A percentile compares a stretch with the other conserved stretches of the same genome.
These are phyloP conservation scores for Ogataea populi-albae DNA, from an alignment of 805 yeast genomes.

Conservation along the genomic window DNA sequence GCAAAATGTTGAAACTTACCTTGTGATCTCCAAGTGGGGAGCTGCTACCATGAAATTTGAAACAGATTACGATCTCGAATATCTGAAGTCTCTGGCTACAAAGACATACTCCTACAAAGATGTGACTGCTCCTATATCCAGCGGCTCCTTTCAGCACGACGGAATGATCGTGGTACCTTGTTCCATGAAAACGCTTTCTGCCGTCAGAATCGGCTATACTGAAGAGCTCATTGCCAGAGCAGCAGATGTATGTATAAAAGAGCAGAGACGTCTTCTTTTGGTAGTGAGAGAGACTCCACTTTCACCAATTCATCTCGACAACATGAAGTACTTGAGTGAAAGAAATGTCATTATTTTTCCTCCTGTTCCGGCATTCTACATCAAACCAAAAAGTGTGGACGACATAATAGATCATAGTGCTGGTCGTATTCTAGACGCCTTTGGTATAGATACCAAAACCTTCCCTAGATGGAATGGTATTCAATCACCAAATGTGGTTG, in stretches of 20 bases:
- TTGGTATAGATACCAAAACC: conserved; percentile 22
- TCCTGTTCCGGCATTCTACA: conserved; percentile 31
- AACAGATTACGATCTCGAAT: conserved; percentile 20
- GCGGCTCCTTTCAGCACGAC: conserved; percentile 30
- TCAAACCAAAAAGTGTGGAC: conserved; percentile 24
- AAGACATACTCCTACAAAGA: conserved; percentile 22
- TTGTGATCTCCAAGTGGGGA: conserved; percentile 31
- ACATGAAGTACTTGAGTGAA: conserved; percentile 23
- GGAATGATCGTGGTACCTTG: conserved; percentile 33
- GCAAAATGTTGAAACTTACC: conserved; percentile 24
- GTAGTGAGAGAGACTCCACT: conserved; percentile 31
- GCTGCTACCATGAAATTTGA: conserved; percentile 30
- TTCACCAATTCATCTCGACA: conserved; percentile 29
- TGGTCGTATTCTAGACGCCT: conserved; percentile 27
- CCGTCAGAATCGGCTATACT: conserved; percentile 28
- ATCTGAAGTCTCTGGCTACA: conserved; percentile 20
- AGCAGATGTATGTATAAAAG: conserved; percentile 31
- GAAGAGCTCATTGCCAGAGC: conserved; percentile 30
- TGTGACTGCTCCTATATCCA: conserved; percentile 29
- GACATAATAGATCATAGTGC: conserved; percentile 27
- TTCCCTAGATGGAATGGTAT: conserved; percentile 31
- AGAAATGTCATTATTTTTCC: conserved; percentile 27
- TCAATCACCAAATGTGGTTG: conserved; percentile 5
- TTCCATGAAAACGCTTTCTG: conserved; percentile 30
- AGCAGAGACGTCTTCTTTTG: conserved; percentile 22